phyloP scores from a whole-genome alignment of 495 filamentous ascomycete genomes.

The Cercophora samala region DNA sequence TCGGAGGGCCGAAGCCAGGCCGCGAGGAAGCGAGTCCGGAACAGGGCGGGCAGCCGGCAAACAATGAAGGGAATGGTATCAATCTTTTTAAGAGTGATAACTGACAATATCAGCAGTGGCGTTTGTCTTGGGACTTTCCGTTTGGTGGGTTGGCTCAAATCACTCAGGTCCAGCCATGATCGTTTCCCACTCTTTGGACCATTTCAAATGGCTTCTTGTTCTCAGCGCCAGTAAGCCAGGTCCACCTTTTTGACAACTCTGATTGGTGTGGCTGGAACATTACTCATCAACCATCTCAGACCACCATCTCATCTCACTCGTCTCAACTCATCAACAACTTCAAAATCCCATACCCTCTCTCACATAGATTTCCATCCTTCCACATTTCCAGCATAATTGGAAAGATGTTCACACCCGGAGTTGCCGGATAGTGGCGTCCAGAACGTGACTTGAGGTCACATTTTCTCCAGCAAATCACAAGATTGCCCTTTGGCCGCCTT shows the following conservation, averaged over 20 bases:
- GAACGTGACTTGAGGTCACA: constrained; percentile 4
- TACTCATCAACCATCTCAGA: no score
- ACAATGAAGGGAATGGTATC: neutral
- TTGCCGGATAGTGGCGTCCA: constrained; percentile 10
- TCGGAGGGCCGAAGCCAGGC: neutral
- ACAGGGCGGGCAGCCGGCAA: constrained; percentile 9
- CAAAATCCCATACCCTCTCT: no score
- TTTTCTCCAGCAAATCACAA: neutral
- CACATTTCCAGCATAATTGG: no score
- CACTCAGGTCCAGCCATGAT: neutral
- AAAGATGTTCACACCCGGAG: neutral
- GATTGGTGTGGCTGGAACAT: no score
- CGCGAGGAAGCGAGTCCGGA: constrained; percentile 12
- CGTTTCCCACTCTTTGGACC: no score
- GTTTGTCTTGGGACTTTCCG: neutral
- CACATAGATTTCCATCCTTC: no score
- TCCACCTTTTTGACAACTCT: no score
- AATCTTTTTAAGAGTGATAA: neutral
- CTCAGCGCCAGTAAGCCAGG: neutral
- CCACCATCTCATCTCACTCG: no score
- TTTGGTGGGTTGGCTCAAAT: neutral
- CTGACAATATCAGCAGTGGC: neutral
- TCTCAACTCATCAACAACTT: no score
- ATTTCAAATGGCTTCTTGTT: no score
- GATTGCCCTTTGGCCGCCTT: neutral